phyloP scores from a whole-genome alignment of 257 asterid genomes.

The Solanum clarkiae region DNA sequence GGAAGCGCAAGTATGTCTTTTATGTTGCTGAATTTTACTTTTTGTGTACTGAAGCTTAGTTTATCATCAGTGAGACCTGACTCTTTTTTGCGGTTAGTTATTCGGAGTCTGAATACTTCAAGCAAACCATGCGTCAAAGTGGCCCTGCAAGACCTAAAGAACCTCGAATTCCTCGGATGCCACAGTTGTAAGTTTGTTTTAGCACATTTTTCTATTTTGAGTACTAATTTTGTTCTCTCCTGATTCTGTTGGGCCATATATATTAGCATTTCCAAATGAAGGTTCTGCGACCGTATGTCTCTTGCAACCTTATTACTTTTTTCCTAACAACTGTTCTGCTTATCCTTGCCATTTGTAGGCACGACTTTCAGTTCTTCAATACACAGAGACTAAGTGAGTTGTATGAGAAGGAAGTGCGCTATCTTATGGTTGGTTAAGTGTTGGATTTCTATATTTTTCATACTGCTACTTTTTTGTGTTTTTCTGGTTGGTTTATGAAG shows the following conservation, averaged over 20 bases:
- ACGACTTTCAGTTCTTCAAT: slow-evolving; percentile 97
- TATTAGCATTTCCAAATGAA: neutral
- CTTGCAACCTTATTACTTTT: neutral
- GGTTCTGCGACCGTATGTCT: neutral
- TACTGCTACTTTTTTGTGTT: neutral
- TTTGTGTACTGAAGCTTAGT: neutral
- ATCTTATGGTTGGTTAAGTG: slow-evolving; percentile 64
- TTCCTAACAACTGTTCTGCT: neutral
- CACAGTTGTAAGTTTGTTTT: slow-evolving; percentile 58
- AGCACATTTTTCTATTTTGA: neutral
- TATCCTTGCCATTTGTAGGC: slow-evolving; percentile 34
- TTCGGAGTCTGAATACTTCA: slow-evolving; percentile 94
- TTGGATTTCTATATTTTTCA: neutral
- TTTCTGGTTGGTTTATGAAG: neutral
- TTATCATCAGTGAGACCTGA: neutral
- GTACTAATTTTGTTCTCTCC: neutral
- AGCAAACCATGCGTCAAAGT: slow-evolving; percentile 99
- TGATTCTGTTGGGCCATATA: neutral
- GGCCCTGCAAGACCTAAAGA: slow-evolving; percentile 93
- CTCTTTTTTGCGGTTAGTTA: slow-evolving; percentile 31
- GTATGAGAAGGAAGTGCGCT: slow-evolving; percentile 97
- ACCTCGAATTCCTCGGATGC: slow-evolving; percentile 99
- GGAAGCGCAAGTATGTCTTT: slow-evolving; percentile 88
- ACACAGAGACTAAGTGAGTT: slow-evolving; percentile 90
- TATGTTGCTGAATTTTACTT: neutral